Base-by-base conservation (phyloP, 2,329 filamentous ascomycete species). In the Macrophomina pseudophaseolina region DNA sequence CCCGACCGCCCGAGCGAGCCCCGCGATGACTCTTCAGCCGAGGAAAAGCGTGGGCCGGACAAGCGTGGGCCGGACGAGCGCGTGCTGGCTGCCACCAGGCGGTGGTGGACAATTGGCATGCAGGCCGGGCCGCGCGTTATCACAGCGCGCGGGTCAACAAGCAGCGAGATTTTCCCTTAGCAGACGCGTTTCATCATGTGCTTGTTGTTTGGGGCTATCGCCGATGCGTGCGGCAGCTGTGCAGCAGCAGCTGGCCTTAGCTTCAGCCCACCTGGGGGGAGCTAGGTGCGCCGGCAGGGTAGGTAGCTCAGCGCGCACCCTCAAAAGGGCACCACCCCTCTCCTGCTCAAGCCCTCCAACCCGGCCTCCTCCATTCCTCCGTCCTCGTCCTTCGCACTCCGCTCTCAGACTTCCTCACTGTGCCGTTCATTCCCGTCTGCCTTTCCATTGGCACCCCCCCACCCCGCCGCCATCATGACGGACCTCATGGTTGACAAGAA, bases 401-500 rank as follows among this genome's bases (percentile, higher is more conserved):
- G 23, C 23, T 23, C 23, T 23, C 54, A n/a, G 30, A n/a, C 40
- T 23, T 51, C 59, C 35, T 33, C 65, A 59, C 67, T 46, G 67
- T 54, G 52, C 56, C 53, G 7, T 44, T 40, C 28, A 54, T 44
- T 23, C 58, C n/a, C 64, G 67, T 40, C 65, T 40, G 14, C 52
- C 56, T n/a, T 40, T 69, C 28, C 58, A 30, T 18, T 44, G 6
- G 42, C 58, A n/a, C 16, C 42, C 14, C 5, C 32, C 38, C 14
- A 8, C n/a, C 32, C 70, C 70, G 69, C 69, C 23, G 23, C 68
- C 72, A 74, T 46, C 69, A 80, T 80, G 78, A 70, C 76, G 59
- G 70, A 74, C 65, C 72, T 76, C 68, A 73, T 72, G 67, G 71
- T 73, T 68, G 75, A 79, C 71, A 76, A 75, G 72, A 72, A 73